A percentile compares a stretch with the other conserved stretches of the same genome.
These are phyloP conservation scores for Vachellia collinsii DNA, from an alignment of 306 rosid genomes.

Conservation along the genomic window DNA sequence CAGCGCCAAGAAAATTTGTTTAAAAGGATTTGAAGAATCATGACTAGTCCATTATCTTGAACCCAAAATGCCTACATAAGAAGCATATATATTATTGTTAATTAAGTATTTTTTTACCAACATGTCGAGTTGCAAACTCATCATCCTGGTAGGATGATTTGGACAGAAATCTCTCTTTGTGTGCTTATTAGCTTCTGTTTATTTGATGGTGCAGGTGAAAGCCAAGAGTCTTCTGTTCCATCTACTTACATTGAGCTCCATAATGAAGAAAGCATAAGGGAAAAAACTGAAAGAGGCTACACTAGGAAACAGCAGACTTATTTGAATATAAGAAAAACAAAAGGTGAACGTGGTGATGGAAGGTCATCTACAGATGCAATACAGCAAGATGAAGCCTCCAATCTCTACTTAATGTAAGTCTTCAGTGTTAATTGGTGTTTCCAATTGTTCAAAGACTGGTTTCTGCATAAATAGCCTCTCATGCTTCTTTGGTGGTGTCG, in stretches of 20 bases:
- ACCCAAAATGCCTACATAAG: not conserved
- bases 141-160: not conserved
- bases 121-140: not conserved
- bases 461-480: constrained; percentile 2
- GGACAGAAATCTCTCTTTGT: not conserved
- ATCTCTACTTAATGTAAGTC: constrained; percentile 67
- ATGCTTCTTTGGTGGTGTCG: constrained; percentile 32
- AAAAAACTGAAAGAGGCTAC: constrained; percentile 22
- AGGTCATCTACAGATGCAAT: constrained; percentile 38
- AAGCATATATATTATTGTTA: not conserved
- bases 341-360: constrained; percentile 14
- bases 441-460: constrained; percentile 7
- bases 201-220: constrained; percentile 40
- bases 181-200: not conserved
- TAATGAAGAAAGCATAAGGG: constrained; percentile 36
- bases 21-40: not conserved
- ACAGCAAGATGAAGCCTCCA: constrained; percentile 53
- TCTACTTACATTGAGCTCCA: constrained; percentile 42
- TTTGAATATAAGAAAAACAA: constrained; percentile 33
- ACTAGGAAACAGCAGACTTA: constrained; percentile 30
- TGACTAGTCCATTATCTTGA: not conserved
- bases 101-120: not conserved
- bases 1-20: not conserved
- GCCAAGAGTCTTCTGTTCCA: constrained; percentile 32
- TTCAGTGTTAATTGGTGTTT: constrained; percentile 5